These are phyloP conservation scores for Mycena chlorophos DNA, from an alignment of 768 basidiomycete species.

Conservation along the genomic window DNA sequence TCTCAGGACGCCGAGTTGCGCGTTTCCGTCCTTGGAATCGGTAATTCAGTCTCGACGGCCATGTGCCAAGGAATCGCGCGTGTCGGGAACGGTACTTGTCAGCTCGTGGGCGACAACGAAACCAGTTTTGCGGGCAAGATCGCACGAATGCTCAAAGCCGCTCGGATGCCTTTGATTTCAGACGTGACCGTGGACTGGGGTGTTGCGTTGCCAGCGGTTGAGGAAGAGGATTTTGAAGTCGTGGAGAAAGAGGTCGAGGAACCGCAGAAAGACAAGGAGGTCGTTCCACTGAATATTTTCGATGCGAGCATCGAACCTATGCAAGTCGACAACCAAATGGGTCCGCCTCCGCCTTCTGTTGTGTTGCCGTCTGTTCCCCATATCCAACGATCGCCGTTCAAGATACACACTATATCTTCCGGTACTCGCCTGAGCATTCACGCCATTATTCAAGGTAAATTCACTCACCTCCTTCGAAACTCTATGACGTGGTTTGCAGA, in stretches of 20 bases:
- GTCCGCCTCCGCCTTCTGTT: slow-evolving; percentile 6
- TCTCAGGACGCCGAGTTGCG: slow-evolving; percentile 32
- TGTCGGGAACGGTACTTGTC: slow-evolving; percentile 40
- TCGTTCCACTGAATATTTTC: slow-evolving; percentile 8
- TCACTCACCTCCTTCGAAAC: background rate
- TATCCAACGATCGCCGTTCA: slow-evolving; percentile 21
- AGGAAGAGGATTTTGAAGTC: background rate
- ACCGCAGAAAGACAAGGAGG: slow-evolving; percentile 2
- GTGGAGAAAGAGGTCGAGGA: background rate
- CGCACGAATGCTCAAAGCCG: slow-evolving; percentile 41
- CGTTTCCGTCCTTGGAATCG: slow-evolving; percentile 50
- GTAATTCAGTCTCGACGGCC: slow-evolving; percentile 37
- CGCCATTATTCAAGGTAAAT: slow-evolving; percentile 21
- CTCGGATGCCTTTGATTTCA: slow-evolving; percentile 36
- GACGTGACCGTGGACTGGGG: slow-evolving; percentile 41
- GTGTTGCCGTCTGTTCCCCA: slow-evolving; percentile 8
- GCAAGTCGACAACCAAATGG: background rate
- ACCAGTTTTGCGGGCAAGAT: slow-evolving; percentile 38
- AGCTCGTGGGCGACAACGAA: slow-evolving; percentile 39
- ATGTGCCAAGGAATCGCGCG: slow-evolving; percentile 43
- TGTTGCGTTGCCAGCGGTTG: background rate
- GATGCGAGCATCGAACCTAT: slow-evolving; percentile 8
- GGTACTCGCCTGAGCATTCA: slow-evolving; percentile 14
- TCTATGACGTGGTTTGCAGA: background rate
- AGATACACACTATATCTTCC: slow-evolving; percentile 10